These are phyloP conservation scores for Puccinia triticina DNA, from an alignment of 1,284 basidiomycete species.

Conservation along the genomic window DNA sequence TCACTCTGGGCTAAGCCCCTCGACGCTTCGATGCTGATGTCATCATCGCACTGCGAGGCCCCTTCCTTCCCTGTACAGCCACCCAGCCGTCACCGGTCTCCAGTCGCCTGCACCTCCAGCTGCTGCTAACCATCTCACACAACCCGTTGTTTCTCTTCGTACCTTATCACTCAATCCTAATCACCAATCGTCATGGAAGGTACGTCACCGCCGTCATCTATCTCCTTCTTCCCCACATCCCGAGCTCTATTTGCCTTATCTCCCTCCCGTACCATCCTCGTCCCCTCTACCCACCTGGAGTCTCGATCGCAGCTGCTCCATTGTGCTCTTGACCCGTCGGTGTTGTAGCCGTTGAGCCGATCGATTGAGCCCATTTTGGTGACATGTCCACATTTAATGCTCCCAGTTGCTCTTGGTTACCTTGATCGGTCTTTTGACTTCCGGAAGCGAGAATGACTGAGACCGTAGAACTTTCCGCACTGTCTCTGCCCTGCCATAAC, in stretches of 20 bases:
- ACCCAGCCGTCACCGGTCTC: too few species aligned
- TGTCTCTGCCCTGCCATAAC: not conserved
- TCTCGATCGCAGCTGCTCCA: not conserved
- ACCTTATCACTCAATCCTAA: not conserved
- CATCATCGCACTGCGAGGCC: too few species aligned
- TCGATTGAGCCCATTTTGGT: not conserved
- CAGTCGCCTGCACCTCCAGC: too few species aligned
- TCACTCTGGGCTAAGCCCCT: too few species aligned
- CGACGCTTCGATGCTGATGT: too few species aligned
- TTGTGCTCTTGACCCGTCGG: not conserved
- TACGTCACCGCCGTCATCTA: conserved; percentile 14
- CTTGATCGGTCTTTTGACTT: too few species aligned
- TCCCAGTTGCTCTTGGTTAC: not conserved
- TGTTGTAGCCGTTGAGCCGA: not conserved
- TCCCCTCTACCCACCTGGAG: not conserved
- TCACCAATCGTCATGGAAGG: conserved; percentile 32
- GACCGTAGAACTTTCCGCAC: too few species aligned
- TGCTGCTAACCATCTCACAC: not conserved
- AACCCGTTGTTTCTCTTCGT: not conserved
- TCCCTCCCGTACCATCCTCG: not conserved
- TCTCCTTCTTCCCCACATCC: not conserved
- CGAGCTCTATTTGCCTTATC: not conserved
- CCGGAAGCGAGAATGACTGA: not conserved
- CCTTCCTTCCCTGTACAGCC: too few species aligned
- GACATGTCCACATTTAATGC: not conserved